A percentile compares a stretch with the other conserved stretches of the same genome.
Evolutionary conservation across 2,329 filamentous ascomycete species (phyloP).

Genomic region (Exophiala bonariae): DNA sequence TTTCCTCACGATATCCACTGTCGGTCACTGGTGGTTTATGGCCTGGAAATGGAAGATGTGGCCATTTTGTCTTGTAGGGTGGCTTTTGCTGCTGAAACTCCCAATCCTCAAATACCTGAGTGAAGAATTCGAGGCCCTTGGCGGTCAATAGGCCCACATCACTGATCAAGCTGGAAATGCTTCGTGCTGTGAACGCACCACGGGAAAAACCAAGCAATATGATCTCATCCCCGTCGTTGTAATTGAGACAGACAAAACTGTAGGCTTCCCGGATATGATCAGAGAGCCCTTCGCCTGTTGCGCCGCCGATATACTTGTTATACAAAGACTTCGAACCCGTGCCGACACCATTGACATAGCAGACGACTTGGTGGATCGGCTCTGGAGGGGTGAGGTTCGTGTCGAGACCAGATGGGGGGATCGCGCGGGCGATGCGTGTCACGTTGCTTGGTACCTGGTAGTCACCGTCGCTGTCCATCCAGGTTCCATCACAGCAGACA

Average conservation of each 20-base stretch:
- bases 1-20: slow-evolving; percentile 21
- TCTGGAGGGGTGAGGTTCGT: slow-evolving; percentile 16
- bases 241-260: slow-evolving; percentile 36
- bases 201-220: slow-evolving; percentile 39
- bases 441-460: slow-evolving; percentile 34
- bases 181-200: slow-evolving; percentile 39
- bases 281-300: slow-evolving; percentile 27
- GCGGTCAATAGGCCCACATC: slow-evolving; percentile 34
- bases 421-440: slow-evolving; percentile 33
- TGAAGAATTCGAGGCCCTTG: slow-evolving; percentile 27
- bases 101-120: slow-evolving; percentile 30
- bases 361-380: slow-evolving; percentile 32
- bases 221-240: slow-evolving; percentile 38
- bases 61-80: slow-evolving; percentile 24
- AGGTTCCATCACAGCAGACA: slow-evolving; percentile 37
- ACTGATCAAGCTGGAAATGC: slow-evolving; percentile 36
- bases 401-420: slow-evolving; percentile 31
- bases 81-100: slow-evolving; percentile 27
- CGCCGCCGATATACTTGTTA: slow-evolving; percentile 31
- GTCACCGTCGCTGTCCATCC: slow-evolving; percentile 33
- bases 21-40: slow-evolving; percentile 24
- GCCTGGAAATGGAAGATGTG: slow-evolving; percentile 24
- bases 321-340: slow-evolving; percentile 29
- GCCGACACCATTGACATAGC: slow-evolving; percentile 36
- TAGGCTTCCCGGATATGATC: slow-evolving; percentile 31